Evolutionary conservation across 192 early-diverging fungal genomes (phyloP).

Genomic region (Podila epigama): DNA sequence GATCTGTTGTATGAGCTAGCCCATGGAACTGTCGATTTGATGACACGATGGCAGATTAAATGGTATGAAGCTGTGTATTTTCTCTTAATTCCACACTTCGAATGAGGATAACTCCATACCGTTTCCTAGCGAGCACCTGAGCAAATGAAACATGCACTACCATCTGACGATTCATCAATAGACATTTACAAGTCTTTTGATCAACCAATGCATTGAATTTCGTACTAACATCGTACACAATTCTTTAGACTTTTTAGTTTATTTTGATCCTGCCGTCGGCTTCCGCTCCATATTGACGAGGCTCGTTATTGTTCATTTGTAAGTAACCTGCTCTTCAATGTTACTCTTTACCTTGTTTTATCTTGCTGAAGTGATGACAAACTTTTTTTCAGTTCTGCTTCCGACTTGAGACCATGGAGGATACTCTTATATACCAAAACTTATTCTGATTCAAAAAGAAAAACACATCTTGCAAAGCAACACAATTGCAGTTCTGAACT

Average conservation of each 20-base stretch:
- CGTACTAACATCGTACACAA: constrained; percentile 1
- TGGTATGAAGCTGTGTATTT: background rate
- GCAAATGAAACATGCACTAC: constrained; percentile 55
- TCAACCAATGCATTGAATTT: background rate
- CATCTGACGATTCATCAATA: constrained; percentile 51
- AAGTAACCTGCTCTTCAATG: background rate
- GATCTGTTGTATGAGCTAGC: too few species aligned
- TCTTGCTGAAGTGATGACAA: constrained; percentile 36
- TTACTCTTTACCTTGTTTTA: background rate
- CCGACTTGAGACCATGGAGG: constrained; percentile 51
- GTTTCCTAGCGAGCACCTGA: constrained; percentile 54
- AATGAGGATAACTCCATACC: constrained; percentile 53
- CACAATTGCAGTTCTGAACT: background rate
- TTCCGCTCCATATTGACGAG: too few species aligned
- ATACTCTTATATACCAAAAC: constrained; percentile 40
- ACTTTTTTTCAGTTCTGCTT: constrained; percentile 52
- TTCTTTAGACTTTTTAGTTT: too few species aligned
- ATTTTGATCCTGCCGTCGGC: too few species aligned
- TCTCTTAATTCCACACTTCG: constrained; percentile 5
- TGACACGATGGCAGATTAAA: too few species aligned
- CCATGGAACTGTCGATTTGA: too few species aligned
- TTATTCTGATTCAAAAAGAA: constrained; percentile 43
- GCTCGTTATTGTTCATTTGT: background rate
- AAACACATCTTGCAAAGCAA: background rate
- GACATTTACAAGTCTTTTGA: background rate